Evolutionary conservation across 108 stramenopile genomes (phyloP).

Genomic region (Skeletonema marinoi): DNA sequence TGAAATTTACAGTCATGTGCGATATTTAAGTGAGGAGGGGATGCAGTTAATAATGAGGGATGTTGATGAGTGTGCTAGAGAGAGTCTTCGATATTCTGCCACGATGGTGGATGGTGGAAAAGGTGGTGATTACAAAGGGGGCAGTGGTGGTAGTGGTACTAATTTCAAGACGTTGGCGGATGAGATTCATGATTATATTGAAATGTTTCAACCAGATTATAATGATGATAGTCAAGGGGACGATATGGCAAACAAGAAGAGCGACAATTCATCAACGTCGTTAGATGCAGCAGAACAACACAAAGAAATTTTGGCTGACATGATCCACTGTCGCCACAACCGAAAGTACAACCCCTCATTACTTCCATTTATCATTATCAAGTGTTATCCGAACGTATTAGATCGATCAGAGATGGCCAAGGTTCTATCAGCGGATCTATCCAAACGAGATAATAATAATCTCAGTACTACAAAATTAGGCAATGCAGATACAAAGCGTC

Average conservation of each 20-base stretch:
- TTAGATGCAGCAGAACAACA: background rate
- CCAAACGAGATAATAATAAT: background rate
- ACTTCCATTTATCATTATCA: conserved; percentile 37
- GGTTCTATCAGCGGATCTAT: conserved; percentile 21
- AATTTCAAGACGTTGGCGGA: conserved; percentile 5
- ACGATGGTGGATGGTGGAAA: background rate
- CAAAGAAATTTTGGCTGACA: background rate
- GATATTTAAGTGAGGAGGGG: conserved; percentile 20
- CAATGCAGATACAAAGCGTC: background rate
- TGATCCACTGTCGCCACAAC: background rate
- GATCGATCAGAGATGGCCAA: conserved; percentile 28
- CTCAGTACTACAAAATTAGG: background rate
- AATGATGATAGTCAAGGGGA: background rate
- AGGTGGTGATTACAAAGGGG: background rate
- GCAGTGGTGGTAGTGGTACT: background rate
- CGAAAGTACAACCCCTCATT: conserved; percentile 26
- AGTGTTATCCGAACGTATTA: conserved; percentile 36
- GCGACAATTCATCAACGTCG: background rate
- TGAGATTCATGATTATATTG: conserved; percentile 19
- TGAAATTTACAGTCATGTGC: conserved; percentile 8
- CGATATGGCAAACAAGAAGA: background rate
- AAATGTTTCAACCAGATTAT: conserved; percentile 29
- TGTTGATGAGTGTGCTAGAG: conserved; percentile 12
- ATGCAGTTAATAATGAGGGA: conserved; percentile 6
- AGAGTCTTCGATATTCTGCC: conserved; percentile 20